Percentiles rank a stretch among this genome's conserved stretches.
Conservation (phyloP, 108 stramenopile species). For the Stephanodiscus minutulus region DNA sequence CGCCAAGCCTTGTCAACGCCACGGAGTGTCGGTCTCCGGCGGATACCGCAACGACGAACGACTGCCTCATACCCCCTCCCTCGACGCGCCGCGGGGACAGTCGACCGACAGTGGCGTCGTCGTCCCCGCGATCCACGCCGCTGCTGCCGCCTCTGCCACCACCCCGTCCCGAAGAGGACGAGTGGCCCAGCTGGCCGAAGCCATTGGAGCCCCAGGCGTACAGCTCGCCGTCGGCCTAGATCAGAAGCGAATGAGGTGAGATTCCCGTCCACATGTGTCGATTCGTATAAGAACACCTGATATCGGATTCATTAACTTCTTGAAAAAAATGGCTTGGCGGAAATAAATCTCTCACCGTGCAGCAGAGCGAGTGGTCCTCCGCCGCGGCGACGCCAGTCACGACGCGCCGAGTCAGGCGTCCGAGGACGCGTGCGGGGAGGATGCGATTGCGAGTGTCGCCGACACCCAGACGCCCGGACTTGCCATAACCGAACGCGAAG, state of each 20-base stretch:
- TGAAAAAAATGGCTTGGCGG: too few relatives aligned
- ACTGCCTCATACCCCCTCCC: conserved; percentile 59
- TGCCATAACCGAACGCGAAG: conserved; percentile 79
- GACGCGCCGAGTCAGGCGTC: conserved; percentile 53
- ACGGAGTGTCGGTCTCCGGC: conserved; percentile 84
- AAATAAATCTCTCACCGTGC: too few relatives aligned
- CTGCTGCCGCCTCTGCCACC: too few relatives aligned
- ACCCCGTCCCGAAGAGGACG: conserved; percentile 3
- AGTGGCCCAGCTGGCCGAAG: conserved; percentile 77
- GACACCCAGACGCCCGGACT: conserved; percentile 76
- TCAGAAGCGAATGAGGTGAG: too few relatives aligned
- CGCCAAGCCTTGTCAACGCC: conserved; percentile 67
- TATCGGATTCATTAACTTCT: too few relatives aligned
- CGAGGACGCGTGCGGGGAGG: conserved; percentile 67
- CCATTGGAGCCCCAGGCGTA: conserved; percentile 84
- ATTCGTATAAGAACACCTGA: too few relatives aligned
- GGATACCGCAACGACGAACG: conserved; percentile 68
- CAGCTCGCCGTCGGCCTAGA: conserved; percentile 59
- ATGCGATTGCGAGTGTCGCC: conserved; percentile 70
- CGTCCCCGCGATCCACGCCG: conserved; percentile 5
- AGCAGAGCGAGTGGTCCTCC: conserved; percentile 82
- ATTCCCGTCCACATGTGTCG: too few relatives aligned
- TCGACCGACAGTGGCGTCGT: conserved; percentile 19
- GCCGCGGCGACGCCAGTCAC: conserved; percentile 78
- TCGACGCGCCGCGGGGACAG: conserved; percentile 77